These are phyloP conservation scores for Candida anutae DNA, from an alignment of 1,139 yeast genomes.

Conservation along the genomic window DNA sequence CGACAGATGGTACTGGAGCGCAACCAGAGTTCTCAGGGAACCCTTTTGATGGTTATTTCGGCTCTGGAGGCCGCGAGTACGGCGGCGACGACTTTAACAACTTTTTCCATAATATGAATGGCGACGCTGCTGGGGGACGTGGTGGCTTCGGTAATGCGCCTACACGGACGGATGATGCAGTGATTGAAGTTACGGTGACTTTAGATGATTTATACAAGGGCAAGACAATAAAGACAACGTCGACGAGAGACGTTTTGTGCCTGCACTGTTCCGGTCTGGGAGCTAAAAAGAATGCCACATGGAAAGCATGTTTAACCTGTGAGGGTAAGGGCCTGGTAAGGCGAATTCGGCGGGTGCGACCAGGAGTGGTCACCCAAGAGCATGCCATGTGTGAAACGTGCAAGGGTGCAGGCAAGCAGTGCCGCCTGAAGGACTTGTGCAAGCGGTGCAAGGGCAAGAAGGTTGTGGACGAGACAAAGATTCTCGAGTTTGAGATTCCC, in stretches of 20 bases:
- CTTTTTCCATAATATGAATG: constrained; percentile 49
- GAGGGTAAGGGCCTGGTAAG: constrained; percentile 62
- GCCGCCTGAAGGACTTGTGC: constrained; percentile 65
- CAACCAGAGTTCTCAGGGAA: constrained; percentile 19
- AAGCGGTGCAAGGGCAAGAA: constrained; percentile 66
- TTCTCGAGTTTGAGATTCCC: constrained; percentile 69
- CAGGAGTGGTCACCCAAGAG: constrained; percentile 67
- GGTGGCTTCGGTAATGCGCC: constrained; percentile 6
- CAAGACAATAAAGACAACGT: constrained; percentile 65
- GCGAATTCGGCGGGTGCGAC: constrained; percentile 60
- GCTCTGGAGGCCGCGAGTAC: constrained; percentile 26
- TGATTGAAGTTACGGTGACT: constrained; percentile 53
- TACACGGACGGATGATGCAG: constrained; percentile 57
- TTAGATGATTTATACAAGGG: constrained; percentile 79
- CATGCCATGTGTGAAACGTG: constrained; percentile 62
- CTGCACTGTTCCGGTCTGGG: constrained; percentile 69
- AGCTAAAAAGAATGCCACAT: constrained; percentile 51
- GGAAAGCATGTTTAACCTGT: constrained; percentile 57
- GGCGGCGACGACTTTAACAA: constrained; percentile 64
- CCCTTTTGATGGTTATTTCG: constrained; percentile 37
- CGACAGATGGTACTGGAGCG: constrained; percentile 18
- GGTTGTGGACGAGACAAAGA: constrained; percentile 57
- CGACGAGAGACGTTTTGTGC: constrained; percentile 70
- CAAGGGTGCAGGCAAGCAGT: constrained; percentile 60
- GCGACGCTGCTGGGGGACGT: constrained; percentile 10